Base-by-base conservation (phyloP, 495 filamentous ascomycete species). In the Aspergillus egyptiacus region DNA sequence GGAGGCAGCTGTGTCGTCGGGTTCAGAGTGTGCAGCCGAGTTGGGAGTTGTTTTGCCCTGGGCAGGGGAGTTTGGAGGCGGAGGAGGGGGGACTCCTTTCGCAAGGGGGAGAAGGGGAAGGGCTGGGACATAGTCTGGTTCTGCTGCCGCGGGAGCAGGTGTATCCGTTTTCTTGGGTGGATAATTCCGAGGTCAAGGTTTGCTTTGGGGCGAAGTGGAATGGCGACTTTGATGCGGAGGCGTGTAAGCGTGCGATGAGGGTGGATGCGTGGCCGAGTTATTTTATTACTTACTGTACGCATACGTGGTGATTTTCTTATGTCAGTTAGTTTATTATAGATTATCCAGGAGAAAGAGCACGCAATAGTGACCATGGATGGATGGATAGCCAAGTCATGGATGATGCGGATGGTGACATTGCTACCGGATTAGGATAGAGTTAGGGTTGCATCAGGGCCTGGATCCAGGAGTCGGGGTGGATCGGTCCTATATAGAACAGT, bases 241-340 rank as follows among this genome's bases (percentile, higher is more conserved):
- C 33, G 42, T 59, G 57, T 35, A 59, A 59, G 35, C 10, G 46
- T 13, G 2, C 35, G 14, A 53, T 59, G 32, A 33, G 51, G 24
- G 51, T 59, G 36, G 57, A 59, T 9, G 53, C 40, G n/a, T 59
- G 57, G 57, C 57, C 57, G 32, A 59, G 57, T 41, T 59, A 59
- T 34, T 59, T 59, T 37, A 59, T 59, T 48, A 59, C 57, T 2
- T 59, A 59, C 32, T 59, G 57, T 46, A 59, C 57, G 19, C 57
- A 59, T 51, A 45, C 52, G 1, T 59, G 57, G 57, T 59, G 45
- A 10, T 14, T 31, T 3, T 28, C 13, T 3, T 22, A n/a, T n/a
- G n/a, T n/a, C n/a, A n/a, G n/a, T n/a, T n/a, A n/a, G n/a, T n/a
- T n/a, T n/a, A n/a, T n/a, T n/a, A n/a, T n/a, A n/a, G n/a, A n/a